These are phyloP conservation scores for Plenodomus tracheiphilus DNA, from an alignment of 2,329 filamentous ascomycete genomes.

Conservation along the genomic window DNA sequence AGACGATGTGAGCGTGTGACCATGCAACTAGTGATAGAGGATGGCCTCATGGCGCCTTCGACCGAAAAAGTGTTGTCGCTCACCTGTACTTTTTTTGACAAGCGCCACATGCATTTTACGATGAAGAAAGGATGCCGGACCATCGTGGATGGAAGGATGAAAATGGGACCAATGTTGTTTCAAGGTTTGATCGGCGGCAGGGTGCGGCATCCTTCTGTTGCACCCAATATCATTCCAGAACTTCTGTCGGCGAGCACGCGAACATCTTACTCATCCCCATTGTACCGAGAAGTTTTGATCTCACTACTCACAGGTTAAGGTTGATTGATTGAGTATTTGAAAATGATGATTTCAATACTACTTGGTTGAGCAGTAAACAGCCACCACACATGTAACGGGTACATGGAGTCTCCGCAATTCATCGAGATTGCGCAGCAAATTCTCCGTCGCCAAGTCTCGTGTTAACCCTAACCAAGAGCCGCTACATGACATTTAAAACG, in stretches of 20 bases:
- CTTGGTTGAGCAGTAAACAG: too few species aligned
- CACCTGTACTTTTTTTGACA: not conserved
- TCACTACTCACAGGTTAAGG: too few species aligned
- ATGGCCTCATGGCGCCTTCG: too few species aligned
- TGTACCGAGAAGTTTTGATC: too few species aligned
- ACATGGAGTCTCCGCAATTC: not conserved
- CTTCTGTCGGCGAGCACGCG: not conserved
- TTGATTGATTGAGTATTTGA: too few species aligned
- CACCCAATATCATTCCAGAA: not conserved
- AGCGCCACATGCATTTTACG: not conserved
- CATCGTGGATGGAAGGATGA: too few species aligned
- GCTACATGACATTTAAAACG: not conserved
- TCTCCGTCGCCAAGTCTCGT: not conserved
- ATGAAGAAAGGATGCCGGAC: not conserved
- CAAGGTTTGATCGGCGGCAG: not conserved
- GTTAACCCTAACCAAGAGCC: not conserved
- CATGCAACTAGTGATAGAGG: too few species aligned
- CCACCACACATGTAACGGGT: too few species aligned
- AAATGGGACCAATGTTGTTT: not conserved
- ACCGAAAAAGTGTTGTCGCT: too few species aligned
- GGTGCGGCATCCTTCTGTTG: not conserved
- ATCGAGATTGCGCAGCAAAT: not conserved
- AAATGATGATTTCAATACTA: not conserved
- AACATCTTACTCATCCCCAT: not conserved
- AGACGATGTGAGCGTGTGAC: too few species aligned